Evolutionary conservation across 2,329 filamentous ascomycete genomes (phyloP), one percentile per base, ranked within the genome.

Genomic region (Hymenoscyphus repandus): DNA sequence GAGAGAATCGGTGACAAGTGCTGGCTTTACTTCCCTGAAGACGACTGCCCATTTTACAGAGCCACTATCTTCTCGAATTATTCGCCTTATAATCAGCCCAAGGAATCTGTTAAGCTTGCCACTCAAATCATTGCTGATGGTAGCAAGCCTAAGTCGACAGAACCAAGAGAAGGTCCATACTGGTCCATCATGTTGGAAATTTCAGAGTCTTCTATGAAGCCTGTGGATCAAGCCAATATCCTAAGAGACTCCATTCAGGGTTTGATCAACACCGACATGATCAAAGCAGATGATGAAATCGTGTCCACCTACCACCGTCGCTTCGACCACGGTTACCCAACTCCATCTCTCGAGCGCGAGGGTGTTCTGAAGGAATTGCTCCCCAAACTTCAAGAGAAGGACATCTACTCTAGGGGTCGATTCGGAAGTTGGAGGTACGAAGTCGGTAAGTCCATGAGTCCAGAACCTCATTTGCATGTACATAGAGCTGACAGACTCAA

Each of bases 11-110:
- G 93, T 60, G 93, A 99, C 78, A 99, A 97, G 82, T 99, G 93
- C 84, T 99, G 93, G 91, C 79, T 99, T 60, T 99, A 99, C 82
- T 99, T 97, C 83, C 93, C 93, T 57, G 93, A 99, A 73, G 87
- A 96, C 72, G 86, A 99, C 80, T 96, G 90, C 78, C 90, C 90
- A 69, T 99, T 99, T 80, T 99, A 99, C 80, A 89, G 93, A 63
- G 93, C 93, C 67, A 99, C 93, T 68, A 97, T 99, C 76, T 99
- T 99, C 83, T 97, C 92, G 73, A 99, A 99, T 82, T 99, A 99
- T 81, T 97, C 93, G 18, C 93, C 92, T 47, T 85, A 95, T 82
- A 99, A 99, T 79, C 93, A 97, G 76, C 93, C 93, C 32, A 76
- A 88, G 60, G 77, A 83, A 53, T 83, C 85, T 51, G 85, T 79